These are phyloP conservation scores for Ramaria sp. DNA, from an alignment of 768 basidiomycete species.

Conservation along the genomic window DNA sequence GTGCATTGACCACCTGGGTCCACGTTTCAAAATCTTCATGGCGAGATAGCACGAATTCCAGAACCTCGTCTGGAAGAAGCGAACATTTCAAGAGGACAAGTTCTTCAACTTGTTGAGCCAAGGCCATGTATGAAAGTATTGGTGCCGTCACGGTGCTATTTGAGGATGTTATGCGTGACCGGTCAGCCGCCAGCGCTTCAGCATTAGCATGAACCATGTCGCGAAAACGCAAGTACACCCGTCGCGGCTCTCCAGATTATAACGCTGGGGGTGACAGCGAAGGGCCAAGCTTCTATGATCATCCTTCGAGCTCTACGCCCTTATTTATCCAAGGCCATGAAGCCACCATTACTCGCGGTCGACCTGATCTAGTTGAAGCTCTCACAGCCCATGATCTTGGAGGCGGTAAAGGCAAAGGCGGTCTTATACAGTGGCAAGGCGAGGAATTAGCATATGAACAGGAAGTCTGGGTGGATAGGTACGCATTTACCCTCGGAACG, in stretches of 20 bases:
- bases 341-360: conserved; percentile 49
- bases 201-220: too few relatives aligned
- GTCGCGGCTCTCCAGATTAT: conserved; percentile 1
- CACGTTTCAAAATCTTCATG: conserved; percentile 27
- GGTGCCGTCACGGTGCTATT: too few relatives aligned
- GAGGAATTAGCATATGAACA: conserved; percentile 15
- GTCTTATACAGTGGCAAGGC: conserved; percentile 25
- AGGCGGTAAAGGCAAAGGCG: conserved; percentile 18
- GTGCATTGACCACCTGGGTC: conserved; percentile 18
- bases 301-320: neutral
- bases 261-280: neutral
- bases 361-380: conserved; percentile 17
- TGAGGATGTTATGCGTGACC: too few relatives aligned
- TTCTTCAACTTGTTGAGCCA: conserved; percentile 33
- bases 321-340: conserved; percentile 65
- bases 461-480: conserved; percentile 77
- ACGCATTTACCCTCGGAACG: conserved; percentile 24
- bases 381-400: conserved; percentile 8
- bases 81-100: conserved; percentile 51
- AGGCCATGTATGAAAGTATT: conserved; percentile 6
- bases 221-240: neutral
- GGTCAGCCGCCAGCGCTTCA: too few relatives aligned
- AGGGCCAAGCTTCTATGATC: too few relatives aligned
- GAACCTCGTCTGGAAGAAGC: conserved; percentile 48
- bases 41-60: conserved; percentile 26